Conservation (phyloP, 2,329 filamentous ascomycete genomes). For the Ceratocystis huliohia region DNA sequence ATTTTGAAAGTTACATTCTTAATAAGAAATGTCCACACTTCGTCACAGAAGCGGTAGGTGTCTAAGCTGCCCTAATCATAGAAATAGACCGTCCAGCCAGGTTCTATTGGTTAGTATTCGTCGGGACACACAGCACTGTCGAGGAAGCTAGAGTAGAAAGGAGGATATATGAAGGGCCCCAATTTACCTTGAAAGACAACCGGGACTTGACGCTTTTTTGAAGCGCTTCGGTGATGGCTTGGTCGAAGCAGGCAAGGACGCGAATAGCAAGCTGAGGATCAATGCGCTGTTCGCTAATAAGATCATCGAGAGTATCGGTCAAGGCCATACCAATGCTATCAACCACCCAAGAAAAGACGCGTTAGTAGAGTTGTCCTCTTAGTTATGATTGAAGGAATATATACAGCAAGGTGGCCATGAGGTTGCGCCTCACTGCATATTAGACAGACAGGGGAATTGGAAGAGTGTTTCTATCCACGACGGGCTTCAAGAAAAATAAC, state of each 20-base stretch:
- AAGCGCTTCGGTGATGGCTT: conserved; percentile 78
- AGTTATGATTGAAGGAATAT: background rate
- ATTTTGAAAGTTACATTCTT: conserved; percentile 99
- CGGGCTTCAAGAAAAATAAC: background rate
- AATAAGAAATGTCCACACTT: conserved; percentile 98
- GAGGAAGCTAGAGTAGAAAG: background rate
- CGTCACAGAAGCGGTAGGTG: conserved; percentile 98
- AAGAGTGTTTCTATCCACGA: background rate
- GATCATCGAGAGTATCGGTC: conserved; percentile 91
- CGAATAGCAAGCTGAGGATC: conserved; percentile 98
- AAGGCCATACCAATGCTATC: conserved; percentile 82
- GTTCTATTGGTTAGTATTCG: background rate
- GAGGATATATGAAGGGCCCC: background rate
- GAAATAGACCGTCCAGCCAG: background rate
- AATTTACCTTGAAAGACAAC: conserved; percentile 76
- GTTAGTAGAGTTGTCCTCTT: background rate
- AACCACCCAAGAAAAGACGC: conserved; percentile 17
- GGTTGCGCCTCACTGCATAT: background rate
- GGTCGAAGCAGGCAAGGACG: conserved; percentile 90
- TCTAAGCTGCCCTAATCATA: conserved; percentile 71
- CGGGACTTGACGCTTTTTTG: conserved; percentile 86
- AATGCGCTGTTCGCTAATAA: conserved; percentile 89
- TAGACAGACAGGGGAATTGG: background rate
- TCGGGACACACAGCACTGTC: background rate
- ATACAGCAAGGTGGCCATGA: background rate